phyloP scores from a whole-genome alignment of 2,329 filamentous ascomycete genomes.

The Hortaea werneckii region DNA sequence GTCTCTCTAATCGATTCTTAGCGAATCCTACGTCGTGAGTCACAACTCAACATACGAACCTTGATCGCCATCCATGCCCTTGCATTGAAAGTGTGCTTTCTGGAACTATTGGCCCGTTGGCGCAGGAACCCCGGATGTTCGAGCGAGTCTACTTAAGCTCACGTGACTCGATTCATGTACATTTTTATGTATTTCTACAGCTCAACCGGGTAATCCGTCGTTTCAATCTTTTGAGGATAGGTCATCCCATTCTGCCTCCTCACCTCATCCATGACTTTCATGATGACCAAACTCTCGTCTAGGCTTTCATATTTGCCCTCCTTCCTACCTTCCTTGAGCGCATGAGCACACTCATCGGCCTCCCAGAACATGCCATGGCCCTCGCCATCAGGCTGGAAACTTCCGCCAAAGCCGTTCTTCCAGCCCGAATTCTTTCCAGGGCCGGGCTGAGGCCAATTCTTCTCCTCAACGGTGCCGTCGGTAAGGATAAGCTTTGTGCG shows the following conservation, averaged over 20 bases:
- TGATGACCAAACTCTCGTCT: conserved; percentile 72
- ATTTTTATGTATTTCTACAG: conserved; percentile 13
- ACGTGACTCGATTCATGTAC: no score
- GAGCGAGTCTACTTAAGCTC: no score
- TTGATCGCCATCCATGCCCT: no score
- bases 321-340: conserved; percentile 63
- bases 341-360: conserved; percentile 67
- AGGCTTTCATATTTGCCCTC: conserved; percentile 62
- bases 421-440: conserved; percentile 38
- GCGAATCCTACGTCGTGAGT: no score
- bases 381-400: conserved; percentile 40
- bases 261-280: conserved; percentile 69
- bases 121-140: no score
- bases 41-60: no score
- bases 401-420: conserved; percentile 37
- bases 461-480: conserved; percentile 39
- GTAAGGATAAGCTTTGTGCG: conserved; percentile 26
- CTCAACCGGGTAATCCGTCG: conserved; percentile 42
- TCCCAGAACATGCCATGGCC: conserved; percentile 88
- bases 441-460: conserved; percentile 36
- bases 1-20: no score
- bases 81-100: no score
- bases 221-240: conserved; percentile 60
- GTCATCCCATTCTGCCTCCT: conserved; percentile 51
- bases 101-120: no score